Evolutionary conservation across 805 yeast species (phyloP).

Genomic region (Candida peoriensis): DNA sequence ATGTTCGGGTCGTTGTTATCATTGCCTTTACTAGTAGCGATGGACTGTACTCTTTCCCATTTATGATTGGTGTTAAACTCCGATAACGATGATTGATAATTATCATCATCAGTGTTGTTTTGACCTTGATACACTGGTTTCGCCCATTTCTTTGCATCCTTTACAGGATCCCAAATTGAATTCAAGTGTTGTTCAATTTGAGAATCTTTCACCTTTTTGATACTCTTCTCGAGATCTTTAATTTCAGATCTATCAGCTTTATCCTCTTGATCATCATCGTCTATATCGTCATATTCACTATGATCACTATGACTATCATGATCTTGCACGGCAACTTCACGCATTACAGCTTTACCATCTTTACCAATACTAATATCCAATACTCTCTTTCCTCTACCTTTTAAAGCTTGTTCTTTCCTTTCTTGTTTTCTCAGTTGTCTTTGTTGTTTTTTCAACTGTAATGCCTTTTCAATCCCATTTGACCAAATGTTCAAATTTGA

Average conservation of each 20-base stretch:
- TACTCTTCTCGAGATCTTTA: conserved; percentile 23
- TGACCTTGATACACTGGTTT: conserved; percentile 40
- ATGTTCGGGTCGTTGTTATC: background rate
- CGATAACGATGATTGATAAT: too few species aligned
- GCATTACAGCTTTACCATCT: conserved; percentile 72
- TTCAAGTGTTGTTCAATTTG: conserved; percentile 28
- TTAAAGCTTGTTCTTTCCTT: conserved; percentile 47
- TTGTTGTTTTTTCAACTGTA: conserved; percentile 84
- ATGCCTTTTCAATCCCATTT: conserved; percentile 75
- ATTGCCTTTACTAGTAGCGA: too few species aligned
- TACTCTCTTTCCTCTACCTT: conserved; percentile 71
- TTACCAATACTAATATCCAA: conserved; percentile 69
- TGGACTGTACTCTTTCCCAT: background rate
- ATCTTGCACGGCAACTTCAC: conserved; percentile 20
- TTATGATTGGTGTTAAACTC: background rate
- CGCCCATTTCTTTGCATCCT: conserved; percentile 50
- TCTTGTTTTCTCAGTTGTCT: conserved; percentile 61
- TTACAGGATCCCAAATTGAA: conserved; percentile 56
- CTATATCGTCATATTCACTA: too few species aligned
- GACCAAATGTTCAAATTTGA: conserved; percentile 70
- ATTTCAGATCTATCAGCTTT: conserved; percentile 31
- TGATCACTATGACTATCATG: too few species aligned
- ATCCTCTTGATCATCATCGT: conserved; percentile 30
- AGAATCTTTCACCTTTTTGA: conserved; percentile 30
- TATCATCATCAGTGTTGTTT: background rate